Percentiles rank a stretch among this genome's conserved stretches.
Conservation (phyloP, 2,329 filamentous ascomycete genomes). For the Xylariomycetidae sp. region DNA sequence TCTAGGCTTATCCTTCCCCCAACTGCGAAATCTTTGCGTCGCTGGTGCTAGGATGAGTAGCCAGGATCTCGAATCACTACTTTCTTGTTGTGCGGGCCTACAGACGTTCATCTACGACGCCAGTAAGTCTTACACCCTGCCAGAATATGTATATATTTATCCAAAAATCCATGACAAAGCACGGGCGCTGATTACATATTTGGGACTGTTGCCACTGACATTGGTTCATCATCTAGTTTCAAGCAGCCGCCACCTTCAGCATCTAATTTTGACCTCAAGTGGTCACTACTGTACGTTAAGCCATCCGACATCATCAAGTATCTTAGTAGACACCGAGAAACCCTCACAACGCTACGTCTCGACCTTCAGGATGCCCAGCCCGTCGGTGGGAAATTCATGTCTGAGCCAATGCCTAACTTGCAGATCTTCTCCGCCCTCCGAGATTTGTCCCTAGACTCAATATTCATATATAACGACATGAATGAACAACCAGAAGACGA, state of each 20-base stretch:
- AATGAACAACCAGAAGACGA: no score
- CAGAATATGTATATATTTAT: no score
- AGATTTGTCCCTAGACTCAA: no score
- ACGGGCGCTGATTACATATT: no score
- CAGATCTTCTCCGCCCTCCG: not conserved
- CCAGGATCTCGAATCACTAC: not conserved
- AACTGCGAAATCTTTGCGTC: not conserved
- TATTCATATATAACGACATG: no score
- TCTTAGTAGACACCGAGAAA: not conserved
- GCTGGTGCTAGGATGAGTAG: not conserved
- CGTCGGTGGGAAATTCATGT: not conserved
- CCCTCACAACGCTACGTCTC: not conserved
- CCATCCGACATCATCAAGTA: not conserved
- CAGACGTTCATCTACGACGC: constrained; percentile 1
- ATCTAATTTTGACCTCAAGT: no score
- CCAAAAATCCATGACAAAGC: no score
- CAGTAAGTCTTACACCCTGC: not conserved
- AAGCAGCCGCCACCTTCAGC: not conserved
- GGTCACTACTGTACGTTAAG: no score
- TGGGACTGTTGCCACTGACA: not conserved
- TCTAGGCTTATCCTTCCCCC: not conserved
- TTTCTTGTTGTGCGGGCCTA: not conserved
- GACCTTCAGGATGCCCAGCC: not conserved
- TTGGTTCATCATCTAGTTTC: not conserved
- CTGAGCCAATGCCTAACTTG: not conserved